phyloP scores from a whole-genome alignment of 345 rosid species.

The Ceriops zippeliana region DNA sequence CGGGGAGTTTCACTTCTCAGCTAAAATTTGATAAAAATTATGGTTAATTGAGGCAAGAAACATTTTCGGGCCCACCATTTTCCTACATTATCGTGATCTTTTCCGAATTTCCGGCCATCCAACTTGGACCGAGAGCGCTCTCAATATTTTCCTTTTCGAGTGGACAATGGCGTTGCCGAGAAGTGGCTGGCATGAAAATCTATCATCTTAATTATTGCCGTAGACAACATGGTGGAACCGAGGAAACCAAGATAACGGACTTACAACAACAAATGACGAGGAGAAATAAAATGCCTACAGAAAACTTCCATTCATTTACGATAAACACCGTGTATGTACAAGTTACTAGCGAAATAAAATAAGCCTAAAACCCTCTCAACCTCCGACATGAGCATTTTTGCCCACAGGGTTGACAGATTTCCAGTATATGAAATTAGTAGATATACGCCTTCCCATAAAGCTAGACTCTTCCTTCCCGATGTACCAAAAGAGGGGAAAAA shows the following conservation, averaged over 20 bases:
- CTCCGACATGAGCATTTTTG: constrained; percentile 41
- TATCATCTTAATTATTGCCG: background rate
- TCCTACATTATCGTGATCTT: background rate
- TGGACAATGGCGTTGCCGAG: constrained; percentile 7
- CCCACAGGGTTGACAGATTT: constrained; percentile 38
- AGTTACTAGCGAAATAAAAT: constrained; percentile 29
- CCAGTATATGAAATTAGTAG: constrained; percentile 26
- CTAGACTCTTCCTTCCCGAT: background rate
- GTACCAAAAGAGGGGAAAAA: background rate
- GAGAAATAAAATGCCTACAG: background rate
- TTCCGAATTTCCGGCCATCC: background rate
- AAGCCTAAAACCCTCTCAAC: constrained; percentile 38
- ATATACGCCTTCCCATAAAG: constrained; percentile 33
- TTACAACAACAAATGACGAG: background rate
- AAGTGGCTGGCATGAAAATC: too few relatives aligned
- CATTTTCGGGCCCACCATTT: background rate
- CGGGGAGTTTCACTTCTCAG: too few relatives aligned
- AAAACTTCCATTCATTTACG: constrained; percentile 37
- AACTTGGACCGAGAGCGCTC: background rate
- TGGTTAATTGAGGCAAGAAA: background rate
- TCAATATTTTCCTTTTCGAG: background rate
- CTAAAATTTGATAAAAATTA: too few relatives aligned
- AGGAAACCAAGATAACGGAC: too few relatives aligned
- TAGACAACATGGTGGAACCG: background rate
- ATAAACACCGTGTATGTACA: constrained; percentile 49